Conservation (phyloP, 2,329 filamentous ascomycete genomes). For the Alternaria brassicicola region DNA sequence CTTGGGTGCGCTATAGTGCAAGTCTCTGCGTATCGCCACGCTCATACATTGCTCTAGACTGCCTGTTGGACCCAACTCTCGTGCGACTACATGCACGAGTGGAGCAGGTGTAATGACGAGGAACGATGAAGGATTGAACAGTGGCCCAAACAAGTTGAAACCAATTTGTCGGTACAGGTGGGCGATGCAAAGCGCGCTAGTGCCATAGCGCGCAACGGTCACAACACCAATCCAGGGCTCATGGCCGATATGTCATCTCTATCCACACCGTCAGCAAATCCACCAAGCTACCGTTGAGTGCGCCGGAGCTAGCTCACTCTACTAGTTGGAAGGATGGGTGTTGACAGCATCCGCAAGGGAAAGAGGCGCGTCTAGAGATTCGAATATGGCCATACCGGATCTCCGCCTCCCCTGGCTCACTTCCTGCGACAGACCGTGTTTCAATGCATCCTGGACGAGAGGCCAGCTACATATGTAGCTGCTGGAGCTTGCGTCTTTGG, state of each 20-base stretch:
- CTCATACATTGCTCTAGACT: background rate
- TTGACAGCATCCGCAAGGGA: background rate
- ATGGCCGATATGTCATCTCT: background rate
- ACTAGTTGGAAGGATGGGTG: background rate
- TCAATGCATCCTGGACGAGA: background rate
- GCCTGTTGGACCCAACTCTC: background rate
- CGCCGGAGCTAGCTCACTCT: background rate
- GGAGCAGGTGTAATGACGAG: background rate
- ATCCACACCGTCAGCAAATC: background rate
- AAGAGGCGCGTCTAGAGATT: background rate
- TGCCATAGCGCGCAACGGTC: background rate
- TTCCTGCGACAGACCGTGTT: background rate
- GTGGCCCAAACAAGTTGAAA: background rate
- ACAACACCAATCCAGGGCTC: background rate
- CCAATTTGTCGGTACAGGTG: background rate
- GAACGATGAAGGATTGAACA: conserved; percentile 1
- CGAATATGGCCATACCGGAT: background rate
- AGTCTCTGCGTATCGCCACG: background rate
- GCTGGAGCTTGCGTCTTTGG: background rate
- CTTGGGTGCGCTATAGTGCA: background rate
- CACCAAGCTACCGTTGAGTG: background rate
- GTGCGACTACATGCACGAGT: background rate
- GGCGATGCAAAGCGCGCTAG: background rate
- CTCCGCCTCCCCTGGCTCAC: background rate
- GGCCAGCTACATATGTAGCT: background rate